A percentile compares a stretch with the other conserved stretches of the same genome.
phyloP scores from a whole-genome alignment of 2,329 filamentous ascomycete species.

The Fusarium multiceps region DNA sequence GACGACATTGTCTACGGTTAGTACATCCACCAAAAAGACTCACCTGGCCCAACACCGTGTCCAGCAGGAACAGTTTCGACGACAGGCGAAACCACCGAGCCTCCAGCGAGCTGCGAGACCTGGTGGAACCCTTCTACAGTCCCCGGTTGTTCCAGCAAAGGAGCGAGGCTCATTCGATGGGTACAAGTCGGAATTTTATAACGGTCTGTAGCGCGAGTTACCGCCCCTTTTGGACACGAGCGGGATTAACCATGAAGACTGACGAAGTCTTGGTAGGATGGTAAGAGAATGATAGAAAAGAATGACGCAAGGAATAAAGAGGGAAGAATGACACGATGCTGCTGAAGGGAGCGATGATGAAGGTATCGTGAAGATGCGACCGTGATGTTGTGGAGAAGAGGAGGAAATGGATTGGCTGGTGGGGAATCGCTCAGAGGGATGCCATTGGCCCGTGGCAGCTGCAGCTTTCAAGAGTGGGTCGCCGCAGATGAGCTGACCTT shows the following conservation, averaged over 20 bases:
- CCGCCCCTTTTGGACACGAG: neutral
- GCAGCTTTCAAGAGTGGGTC: neutral
- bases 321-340: neutral
- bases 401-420: neutral
- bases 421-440: neutral
- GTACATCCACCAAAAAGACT: neutral
- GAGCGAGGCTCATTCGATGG: neutral
- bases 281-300: neutral
- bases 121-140: neutral
- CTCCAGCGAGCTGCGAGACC: neutral
- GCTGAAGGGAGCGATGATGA: neutral
- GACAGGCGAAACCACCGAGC: neutral
- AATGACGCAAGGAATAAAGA: neutral
- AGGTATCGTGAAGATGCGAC: neutral
- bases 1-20: neutral
- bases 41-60: neutral
- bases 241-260: neutral
- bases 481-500: too few relatives aligned
- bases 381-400: neutral
- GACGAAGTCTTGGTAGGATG: neutral
- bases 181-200: neutral
- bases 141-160: neutral
- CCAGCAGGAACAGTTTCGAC: neutral
- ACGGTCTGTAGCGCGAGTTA: neutral
- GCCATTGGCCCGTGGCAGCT: neutral